Percentiles rank a stretch among this genome's conserved stretches.
Evolutionary conservation across 1,139 yeast genomes (phyloP).

Genomic region (Lodderomyces theae): DNA sequence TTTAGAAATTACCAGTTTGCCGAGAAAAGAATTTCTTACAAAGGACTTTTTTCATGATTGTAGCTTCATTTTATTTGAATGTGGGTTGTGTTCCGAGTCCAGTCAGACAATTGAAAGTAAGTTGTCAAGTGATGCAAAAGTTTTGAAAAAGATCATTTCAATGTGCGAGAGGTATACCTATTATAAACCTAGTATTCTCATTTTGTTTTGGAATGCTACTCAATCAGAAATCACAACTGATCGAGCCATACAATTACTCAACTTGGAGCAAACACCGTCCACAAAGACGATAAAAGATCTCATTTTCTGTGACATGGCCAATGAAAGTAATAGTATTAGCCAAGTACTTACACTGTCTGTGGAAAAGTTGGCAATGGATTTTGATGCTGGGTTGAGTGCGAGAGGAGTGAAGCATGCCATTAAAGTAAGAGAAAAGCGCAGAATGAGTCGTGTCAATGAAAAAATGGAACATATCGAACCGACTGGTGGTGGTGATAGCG

Average conservation of each 20-base stretch:
- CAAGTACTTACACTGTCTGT: conserved; percentile 27
- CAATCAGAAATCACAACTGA: conserved; percentile 18
- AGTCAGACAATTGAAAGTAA: conserved; percentile 22
- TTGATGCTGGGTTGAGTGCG: conserved; percentile 30
- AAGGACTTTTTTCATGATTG: conserved; percentile 37
- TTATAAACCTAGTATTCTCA: conserved; percentile 35
- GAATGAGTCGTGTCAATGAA: conserved; percentile 6
- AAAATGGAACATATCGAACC: too few species aligned
- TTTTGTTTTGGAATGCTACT: conserved; percentile 39
- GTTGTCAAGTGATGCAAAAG: conserved; percentile 33
- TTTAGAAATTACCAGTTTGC: conserved; percentile 36
- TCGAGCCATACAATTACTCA: conserved; percentile 20
- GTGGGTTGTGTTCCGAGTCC: conserved; percentile 30
- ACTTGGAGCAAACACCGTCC: conserved; percentile 14
- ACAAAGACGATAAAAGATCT: conserved; percentile 21
- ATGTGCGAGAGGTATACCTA: conserved; percentile 35
- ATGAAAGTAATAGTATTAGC: conserved; percentile 25
- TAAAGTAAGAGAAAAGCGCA: conserved; percentile 8
- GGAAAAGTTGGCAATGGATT: conserved; percentile 21
- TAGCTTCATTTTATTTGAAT: conserved; percentile 44
- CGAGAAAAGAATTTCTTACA: conserved; percentile 33
- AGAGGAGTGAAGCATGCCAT: conserved; percentile 27
- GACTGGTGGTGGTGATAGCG: too few species aligned
- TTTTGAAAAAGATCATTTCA: conserved; percentile 37
- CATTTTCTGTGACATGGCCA: conserved; percentile 37